These are phyloP conservation scores for Farysia itapuensis DNA, from an alignment of 1,284 basidiomycete genomes.

Conservation along the genomic window DNA sequence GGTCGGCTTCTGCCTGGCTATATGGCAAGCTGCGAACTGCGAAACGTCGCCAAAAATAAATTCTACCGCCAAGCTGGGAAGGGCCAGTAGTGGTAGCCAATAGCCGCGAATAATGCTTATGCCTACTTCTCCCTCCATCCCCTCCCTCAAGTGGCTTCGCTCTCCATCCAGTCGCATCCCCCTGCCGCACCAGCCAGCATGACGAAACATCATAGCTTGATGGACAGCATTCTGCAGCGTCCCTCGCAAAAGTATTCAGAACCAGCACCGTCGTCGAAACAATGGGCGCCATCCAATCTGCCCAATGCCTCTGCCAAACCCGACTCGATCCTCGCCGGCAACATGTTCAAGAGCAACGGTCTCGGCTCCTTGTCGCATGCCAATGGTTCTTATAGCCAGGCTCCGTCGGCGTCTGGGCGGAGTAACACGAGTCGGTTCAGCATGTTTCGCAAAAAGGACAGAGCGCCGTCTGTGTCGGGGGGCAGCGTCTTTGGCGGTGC, in stretches of 20 bases:
- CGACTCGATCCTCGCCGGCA: conserved; percentile 41
- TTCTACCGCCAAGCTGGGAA: no score
- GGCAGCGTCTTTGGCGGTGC: no score
- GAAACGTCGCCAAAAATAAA: no score
- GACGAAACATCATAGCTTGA: conserved; percentile 47
- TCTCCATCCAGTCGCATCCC: no score
- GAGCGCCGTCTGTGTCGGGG: conserved; percentile 25
- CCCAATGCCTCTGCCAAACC: conserved; percentile 45
- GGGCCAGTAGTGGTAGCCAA: no score
- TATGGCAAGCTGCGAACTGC: no score
- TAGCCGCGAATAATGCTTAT: no score
- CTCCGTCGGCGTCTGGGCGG: conserved; percentile 35
- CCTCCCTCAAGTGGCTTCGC: neutral
- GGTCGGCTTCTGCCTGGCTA: no score
- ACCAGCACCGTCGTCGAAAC: conserved; percentile 2
- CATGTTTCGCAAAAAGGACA: conserved; percentile 23
- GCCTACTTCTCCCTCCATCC: neutral
- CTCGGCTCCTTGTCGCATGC: conserved; percentile 12
- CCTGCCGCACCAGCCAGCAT: conserved; percentile 29
- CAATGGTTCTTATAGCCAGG: conserved; percentile 8
- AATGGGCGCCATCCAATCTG: conserved; percentile 39
- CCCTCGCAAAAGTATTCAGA: conserved; percentile 55
- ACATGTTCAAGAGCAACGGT: conserved; percentile 36
- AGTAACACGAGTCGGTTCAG: conserved; percentile 43
- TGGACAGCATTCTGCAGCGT: conserved; percentile 56